Conservation (phyloP, 371 early-diverging fungal species). For the Mucor mucedo region DNA sequence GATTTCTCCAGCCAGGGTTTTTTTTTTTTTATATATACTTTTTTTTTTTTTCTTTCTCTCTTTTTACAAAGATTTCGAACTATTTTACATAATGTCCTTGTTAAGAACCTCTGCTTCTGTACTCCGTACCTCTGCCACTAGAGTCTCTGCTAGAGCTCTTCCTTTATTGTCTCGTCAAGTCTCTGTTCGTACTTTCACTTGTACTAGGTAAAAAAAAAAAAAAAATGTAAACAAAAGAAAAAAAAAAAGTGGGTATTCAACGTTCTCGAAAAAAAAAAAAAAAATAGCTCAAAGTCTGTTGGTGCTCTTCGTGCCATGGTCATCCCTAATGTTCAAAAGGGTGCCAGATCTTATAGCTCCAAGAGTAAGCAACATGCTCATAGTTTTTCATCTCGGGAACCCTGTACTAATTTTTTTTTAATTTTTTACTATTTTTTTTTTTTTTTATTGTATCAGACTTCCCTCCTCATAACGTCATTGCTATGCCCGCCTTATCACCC, state of each 20-base stretch:
- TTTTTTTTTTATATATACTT: not conserved
- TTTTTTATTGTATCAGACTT: constrained; percentile 45
- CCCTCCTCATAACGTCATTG: constrained; percentile 90
- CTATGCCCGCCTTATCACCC: constrained; percentile 98
- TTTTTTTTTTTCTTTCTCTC: not conserved
- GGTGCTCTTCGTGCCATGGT: constrained; percentile 17
- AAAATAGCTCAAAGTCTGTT: constrained; percentile 9
- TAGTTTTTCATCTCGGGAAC: not conserved
- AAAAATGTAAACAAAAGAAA: not conserved
- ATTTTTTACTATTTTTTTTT: no score
- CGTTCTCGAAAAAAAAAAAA: not conserved
- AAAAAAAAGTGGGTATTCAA: no score
- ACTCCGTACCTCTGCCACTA: not conserved
- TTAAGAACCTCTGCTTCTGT: constrained; percentile 13
- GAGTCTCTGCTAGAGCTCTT: constrained; percentile 10
- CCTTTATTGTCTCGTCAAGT: constrained; percentile 15
- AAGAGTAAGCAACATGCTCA: constrained; percentile 5
- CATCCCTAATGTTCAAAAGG: constrained; percentile 7
- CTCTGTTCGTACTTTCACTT: constrained; percentile 8
- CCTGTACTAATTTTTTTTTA: not conserved
- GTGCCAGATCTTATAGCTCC: constrained; percentile 13
- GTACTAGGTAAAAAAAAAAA: constrained; percentile 4
- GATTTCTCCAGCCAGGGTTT: constrained; percentile 22
- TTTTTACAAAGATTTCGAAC: not conserved
- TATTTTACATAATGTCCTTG: constrained; percentile 10